These are phyloP conservation scores for Candida insectorum DNA, from an alignment of 805 yeast genomes.

Conservation along the genomic window DNA sequence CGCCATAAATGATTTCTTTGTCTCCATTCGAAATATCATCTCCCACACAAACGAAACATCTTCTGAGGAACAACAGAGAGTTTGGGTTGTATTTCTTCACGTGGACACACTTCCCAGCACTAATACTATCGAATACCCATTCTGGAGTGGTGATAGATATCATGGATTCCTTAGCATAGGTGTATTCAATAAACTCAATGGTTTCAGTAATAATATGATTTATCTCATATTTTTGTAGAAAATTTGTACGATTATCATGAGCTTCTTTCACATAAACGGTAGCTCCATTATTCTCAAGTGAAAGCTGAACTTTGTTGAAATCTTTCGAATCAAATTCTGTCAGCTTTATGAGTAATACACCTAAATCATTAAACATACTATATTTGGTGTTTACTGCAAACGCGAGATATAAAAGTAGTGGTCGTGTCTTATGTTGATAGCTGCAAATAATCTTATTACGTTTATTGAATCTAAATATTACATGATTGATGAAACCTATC, in stretches of 20 bases:
- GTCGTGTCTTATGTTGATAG: too few relatives aligned
- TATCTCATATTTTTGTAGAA: constrained; percentile 8
- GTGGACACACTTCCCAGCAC: constrained; percentile 41
- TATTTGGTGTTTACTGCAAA: too few relatives aligned
- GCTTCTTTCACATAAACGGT: constrained; percentile 5
- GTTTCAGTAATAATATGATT: constrained; percentile 51
- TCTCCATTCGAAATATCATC: constrained; percentile 58
- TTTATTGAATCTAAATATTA: too few relatives aligned
- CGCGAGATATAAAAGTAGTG: not conserved
- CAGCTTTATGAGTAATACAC: constrained; percentile 6
- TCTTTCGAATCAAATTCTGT: constrained; percentile 7
- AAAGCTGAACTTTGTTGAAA: constrained; percentile 5
- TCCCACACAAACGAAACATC: constrained; percentile 55
- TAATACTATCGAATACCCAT: constrained; percentile 56
- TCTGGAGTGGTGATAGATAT: constrained; percentile 61
- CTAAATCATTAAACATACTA: constrained; percentile 5
- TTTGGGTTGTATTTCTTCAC: constrained; percentile 68
- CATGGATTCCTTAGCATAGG: constrained; percentile 46
- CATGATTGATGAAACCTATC: too few relatives aligned
- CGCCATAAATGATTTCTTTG: constrained; percentile 63
- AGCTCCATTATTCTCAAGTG: constrained; percentile 10
- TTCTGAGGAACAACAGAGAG: constrained; percentile 60
- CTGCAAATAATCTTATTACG: too few relatives aligned
- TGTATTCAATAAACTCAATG: constrained; percentile 50
- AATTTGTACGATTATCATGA: constrained; percentile 6